These are phyloP conservation scores for Pythium apleroticum DNA, from an alignment of 352 stramenopile genomes.

Conservation along the genomic window DNA sequence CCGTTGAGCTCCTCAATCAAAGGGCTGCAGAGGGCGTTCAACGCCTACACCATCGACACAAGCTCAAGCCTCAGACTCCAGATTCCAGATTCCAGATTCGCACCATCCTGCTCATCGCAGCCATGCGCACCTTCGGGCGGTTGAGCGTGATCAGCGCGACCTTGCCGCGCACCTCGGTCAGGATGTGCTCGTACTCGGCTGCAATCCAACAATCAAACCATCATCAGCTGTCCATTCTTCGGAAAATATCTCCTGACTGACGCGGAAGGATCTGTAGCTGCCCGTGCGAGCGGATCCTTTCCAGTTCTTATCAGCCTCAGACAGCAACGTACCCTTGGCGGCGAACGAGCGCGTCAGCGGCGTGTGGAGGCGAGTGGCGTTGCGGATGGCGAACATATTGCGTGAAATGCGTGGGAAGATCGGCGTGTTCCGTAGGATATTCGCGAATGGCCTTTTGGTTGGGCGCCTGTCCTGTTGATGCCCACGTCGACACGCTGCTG, in stretches of 20 bases:
- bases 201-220: constrained; percentile 10
- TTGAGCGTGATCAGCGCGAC: constrained; percentile 96
- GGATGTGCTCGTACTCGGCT: constrained; percentile 88
- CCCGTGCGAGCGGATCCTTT: neutral
- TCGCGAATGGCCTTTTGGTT: neutral
- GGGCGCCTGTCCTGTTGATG: neutral
- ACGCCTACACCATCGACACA: constrained; percentile 42
- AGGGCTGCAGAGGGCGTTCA: constrained; percentile 96
- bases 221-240: neutral
- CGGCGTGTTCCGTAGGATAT: constrained; percentile 25
- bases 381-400: constrained; percentile 56
- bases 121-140: constrained; percentile 86
- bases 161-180: constrained; percentile 83
- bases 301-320: neutral
- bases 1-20: constrained; percentile 96
- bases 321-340: constrained; percentile 40
- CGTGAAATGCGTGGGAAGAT: neutral
- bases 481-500: constrained; percentile 11
- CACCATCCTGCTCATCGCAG: neutral
- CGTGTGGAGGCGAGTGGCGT: constrained; percentile 21
- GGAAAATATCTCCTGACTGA: neutral
- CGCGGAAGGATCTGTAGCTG: neutral
- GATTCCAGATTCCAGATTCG: neutral
- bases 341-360: constrained; percentile 50
- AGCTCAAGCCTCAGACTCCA: neutral